Evolutionary conservation across 345 rosid genomes (phyloP), one percentile per base, ranked within the genome.

Genomic region (Brassica rapa): DNA sequence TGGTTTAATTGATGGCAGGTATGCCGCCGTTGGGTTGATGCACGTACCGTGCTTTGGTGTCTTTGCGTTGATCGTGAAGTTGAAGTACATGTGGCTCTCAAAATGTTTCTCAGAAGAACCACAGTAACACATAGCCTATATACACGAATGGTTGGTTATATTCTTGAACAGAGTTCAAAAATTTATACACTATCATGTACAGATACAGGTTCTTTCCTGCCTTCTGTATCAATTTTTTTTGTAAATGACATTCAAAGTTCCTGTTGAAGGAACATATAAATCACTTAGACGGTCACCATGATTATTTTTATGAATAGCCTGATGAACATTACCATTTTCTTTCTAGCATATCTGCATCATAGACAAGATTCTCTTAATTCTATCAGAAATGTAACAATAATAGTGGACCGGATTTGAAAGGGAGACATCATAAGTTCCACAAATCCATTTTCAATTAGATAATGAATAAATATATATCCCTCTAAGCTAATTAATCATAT

Each of bases 31-130:
- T 70, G 94, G 85, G 3, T 66, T 84, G 35, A 76, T 88, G 89
- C 91, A 88, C n/a, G 6, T 87, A 19, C 91, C 93, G 11, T 89
- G 92, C 82, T 89, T 88, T 30, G 86, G 86, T 51, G 53, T 85
- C 32, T 92, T 86, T 82, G 85, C 80, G 37, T 68, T 89, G 63
- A 62, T 88, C 3, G 76, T 85, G 46, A 88, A 82, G 70, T 39
- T 76, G 61, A 92, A 90, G 62, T 82, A 86, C 68, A 0, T 61
- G 39, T 80, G 87, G 75, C 66, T 90, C 46, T 83, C 92, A 27
- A 88, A 79, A 80, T 81, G 81, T 82, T 86, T 83, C 62, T 51
- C 71, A 74, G 56, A 78, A 56, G 77, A 25, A 46, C 12, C 66
- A 56, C 55, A 65, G 57, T 64, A 66, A 32, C 19, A 41, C 8